Conservation (phyloP, 2,329 filamentous ascomycete genomes). For the Colletotrichum graminicola region DNA sequence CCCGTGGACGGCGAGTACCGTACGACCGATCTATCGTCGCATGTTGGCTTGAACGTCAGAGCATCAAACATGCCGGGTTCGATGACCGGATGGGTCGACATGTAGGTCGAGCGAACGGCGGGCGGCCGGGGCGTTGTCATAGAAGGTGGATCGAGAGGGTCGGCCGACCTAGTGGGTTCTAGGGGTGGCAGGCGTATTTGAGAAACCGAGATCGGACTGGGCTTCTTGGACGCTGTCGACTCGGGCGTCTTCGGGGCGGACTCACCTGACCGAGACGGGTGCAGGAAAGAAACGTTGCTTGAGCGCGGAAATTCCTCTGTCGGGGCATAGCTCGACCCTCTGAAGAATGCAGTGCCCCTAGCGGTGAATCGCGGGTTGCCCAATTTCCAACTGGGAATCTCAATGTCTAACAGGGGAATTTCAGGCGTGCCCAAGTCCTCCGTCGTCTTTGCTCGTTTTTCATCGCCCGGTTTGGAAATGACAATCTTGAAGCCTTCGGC, state of each 20-base stretch:
- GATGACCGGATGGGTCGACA: slow-evolving; percentile 65
- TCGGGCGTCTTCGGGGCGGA: slow-evolving; percentile 49
- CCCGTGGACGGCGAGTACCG: slow-evolving; percentile 79
- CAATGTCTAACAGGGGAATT: slow-evolving; percentile 74
- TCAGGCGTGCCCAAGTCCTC: slow-evolving; percentile 63
- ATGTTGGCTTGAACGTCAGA: slow-evolving; percentile 81
- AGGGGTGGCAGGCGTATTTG: slow-evolving; percentile 48
- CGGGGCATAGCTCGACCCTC: slow-evolving; percentile 83
- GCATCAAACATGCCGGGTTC: slow-evolving; percentile 85
- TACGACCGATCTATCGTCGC: slow-evolving; percentile 84
- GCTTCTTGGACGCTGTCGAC: slow-evolving; percentile 50
- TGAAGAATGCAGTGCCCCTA: slow-evolving; percentile 80
- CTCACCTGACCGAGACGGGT: slow-evolving; percentile 52
- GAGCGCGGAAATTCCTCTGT: slow-evolving; percentile 76
- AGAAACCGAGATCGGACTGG: slow-evolving; percentile 55
- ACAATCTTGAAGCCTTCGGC: slow-evolving; percentile 82
- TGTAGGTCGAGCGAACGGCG: slow-evolving; percentile 59
- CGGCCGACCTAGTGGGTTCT: slow-evolving; percentile 43
- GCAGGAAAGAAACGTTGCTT: slow-evolving; percentile 67
- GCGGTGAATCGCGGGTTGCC: slow-evolving; percentile 85
- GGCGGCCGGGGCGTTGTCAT: slow-evolving; percentile 55
- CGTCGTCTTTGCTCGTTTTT: slow-evolving; percentile 71
- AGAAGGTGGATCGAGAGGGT: slow-evolving; percentile 37
- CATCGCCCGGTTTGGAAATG: slow-evolving; percentile 78
- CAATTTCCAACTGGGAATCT: slow-evolving; percentile 86